A percentile compares a stretch with the other conserved stretches of the same genome.
These are phyloP conservation scores for Flaveria robusta DNA, from an alignment of 129 eudicot species.

Conservation along the genomic window DNA sequence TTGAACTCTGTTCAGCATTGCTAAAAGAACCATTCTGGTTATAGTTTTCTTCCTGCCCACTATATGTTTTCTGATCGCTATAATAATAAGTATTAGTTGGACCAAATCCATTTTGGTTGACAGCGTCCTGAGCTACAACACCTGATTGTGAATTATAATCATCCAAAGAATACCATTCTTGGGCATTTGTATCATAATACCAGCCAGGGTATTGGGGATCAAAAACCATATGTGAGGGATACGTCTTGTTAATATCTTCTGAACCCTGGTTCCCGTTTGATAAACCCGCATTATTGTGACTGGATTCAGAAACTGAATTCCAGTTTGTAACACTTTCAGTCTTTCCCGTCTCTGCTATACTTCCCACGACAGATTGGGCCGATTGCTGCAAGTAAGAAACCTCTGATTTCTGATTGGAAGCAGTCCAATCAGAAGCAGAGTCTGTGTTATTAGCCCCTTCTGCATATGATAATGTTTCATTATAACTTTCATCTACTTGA, in stretches of 20 bases:
- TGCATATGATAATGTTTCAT: constrained; percentile 36
- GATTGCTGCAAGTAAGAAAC: constrained; percentile 73
- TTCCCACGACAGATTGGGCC: constrained; percentile 49
- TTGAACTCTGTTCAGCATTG: constrained; percentile 38
- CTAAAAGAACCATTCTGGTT: constrained; percentile 48
- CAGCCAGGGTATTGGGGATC: constrained; percentile 96
- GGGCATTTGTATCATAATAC: constrained; percentile 79
- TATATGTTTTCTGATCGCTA: constrained; percentile 34
- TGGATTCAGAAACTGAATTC: constrained; percentile 43
- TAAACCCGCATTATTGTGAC: constrained; percentile 40
- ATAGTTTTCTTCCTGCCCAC: constrained; percentile 41
- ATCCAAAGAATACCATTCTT: constrained; percentile 74
- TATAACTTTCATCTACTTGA: constrained; percentile 65
- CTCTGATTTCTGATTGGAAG: constrained; percentile 46
- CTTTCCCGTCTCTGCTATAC: constrained; percentile 58
- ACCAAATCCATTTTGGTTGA: constrained; percentile 50
- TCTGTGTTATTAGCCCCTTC: constrained; percentile 41
- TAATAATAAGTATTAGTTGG: constrained; percentile 37
- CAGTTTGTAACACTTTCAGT: constrained; percentile 61
- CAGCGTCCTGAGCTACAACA: constrained; percentile 46
- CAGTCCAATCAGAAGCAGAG: constrained; percentile 40
- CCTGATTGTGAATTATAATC: constrained; percentile 50
- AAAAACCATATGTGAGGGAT: constrained; percentile 84
- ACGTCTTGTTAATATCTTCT: constrained; percentile 49
- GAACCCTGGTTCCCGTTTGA: constrained; percentile 58